Evolutionary conservation across 2,329 filamentous ascomycete genomes (phyloP), one percentile per base, ranked within the genome.

Genomic region (Mollisiaceae sp.): DNA sequence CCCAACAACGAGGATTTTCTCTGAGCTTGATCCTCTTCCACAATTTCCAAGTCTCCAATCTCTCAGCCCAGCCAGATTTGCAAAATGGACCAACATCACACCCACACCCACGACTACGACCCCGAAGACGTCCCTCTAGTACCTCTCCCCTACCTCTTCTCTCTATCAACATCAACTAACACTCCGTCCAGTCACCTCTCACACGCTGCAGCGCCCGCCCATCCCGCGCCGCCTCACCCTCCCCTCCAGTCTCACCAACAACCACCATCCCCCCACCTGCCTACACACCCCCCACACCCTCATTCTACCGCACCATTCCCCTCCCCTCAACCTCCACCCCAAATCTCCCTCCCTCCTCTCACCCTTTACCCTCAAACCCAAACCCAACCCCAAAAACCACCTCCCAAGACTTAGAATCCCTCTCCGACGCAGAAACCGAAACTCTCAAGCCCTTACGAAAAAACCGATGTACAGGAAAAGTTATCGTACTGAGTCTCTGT

Each of bases 101-200:
- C 4, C 20, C 47, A 52, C 47, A 24, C 2, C 20, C 22, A 11
- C 47, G 4, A 6, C 1, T n/a, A 56, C 32, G 9, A 12, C 22
- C 54, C 15, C 27, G 27, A n/a, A 15, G n/a, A 22, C 14, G 54
- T 3, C 6, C 54, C 32, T 56, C 54, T 56, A 39, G 36, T 36
- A 36, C 38, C 14, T 22, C 24, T 32, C 54, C n/a, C 27, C 9
- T 11, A n/a, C 54, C 18, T 36, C 36, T 12, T 12, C 20, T 18
- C 36, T 14, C 43, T n/a, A 5, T 52, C n/a, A 47, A 47, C 50
- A 55, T 14, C 24, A 55, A 56, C 54, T 56, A 56, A 56, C 36
- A 1, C 3, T 1, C 24, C 43, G 11, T 18, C 24, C 47, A 52
- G 47, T 52, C 47, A 1, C 47, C 47, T 27, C 47, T 52, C 8